Conservation (phyloP, 345 rosid species). For the Brassica juncea region DNA sequence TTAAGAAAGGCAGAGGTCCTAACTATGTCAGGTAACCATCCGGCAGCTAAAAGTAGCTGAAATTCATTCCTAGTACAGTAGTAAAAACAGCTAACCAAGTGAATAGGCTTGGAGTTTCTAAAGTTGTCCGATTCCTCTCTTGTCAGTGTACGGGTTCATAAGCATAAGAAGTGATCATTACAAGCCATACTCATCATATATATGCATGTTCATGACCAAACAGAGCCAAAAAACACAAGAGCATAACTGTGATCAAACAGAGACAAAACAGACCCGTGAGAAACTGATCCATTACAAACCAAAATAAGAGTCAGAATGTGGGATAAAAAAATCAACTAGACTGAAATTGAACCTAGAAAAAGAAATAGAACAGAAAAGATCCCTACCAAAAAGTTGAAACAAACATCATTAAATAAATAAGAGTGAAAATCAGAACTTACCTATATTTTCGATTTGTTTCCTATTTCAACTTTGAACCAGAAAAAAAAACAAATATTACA, state of each 20-base stretch:
- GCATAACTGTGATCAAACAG: neutral
- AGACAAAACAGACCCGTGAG: neutral
- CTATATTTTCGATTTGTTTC: neutral
- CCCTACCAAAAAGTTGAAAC: neutral
- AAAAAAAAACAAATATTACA: neutral
- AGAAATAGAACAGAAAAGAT: neutral
- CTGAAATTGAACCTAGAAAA: neutral
- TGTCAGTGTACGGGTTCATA: conserved; percentile 46
- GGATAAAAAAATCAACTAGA: neutral
- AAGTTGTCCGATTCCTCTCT: conserved; percentile 58
- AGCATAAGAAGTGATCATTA: too few species aligned
- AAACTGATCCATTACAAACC: neutral
- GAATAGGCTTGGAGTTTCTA: conserved; percentile 68
- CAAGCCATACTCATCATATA: too few species aligned
- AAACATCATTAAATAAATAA: neutral
- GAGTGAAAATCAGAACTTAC: neutral
- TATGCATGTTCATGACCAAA: too few species aligned
- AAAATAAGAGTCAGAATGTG: neutral
- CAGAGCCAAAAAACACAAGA: too few species aligned
- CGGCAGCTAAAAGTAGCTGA: conserved; percentile 43
- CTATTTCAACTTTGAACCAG: neutral
- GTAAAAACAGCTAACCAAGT: conserved; percentile 48
- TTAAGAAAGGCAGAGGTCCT: conserved; percentile 63
- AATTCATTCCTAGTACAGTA: conserved; percentile 60
- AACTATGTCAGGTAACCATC: conserved; percentile 57